phyloP scores from a whole-genome alignment of 352 stramenopile genomes.

The Pythium biforme region DNA sequence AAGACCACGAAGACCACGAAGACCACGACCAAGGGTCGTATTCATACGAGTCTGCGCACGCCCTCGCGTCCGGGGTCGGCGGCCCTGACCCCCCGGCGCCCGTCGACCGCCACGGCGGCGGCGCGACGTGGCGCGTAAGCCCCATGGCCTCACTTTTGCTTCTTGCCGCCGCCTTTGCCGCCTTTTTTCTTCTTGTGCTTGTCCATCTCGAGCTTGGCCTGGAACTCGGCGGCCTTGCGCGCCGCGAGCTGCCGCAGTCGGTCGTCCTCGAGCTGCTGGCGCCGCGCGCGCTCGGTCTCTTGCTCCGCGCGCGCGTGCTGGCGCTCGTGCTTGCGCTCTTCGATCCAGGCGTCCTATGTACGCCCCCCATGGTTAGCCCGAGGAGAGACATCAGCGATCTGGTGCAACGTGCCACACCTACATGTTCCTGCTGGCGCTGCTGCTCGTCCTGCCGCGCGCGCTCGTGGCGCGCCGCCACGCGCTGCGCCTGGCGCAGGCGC shows the following conservation, averaged over 20 bases:
- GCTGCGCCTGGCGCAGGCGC: constrained; percentile 46
- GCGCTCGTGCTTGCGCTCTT: constrained; percentile 64
- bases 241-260: constrained; percentile 59
- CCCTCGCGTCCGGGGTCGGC: too few species aligned
- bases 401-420: too few species aligned
- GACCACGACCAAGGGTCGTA: too few species aligned
- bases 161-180: constrained; percentile 40
- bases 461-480: constrained; percentile 49
- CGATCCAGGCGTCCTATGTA: constrained; percentile 67
- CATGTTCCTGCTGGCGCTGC: constrained; percentile 56
- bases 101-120: too few species aligned
- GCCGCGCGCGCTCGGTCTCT: constrained; percentile 36
- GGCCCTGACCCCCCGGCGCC: too few species aligned
- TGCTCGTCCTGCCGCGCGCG: constrained; percentile 43
- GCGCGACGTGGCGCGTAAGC: neutral
- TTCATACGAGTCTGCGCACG: too few species aligned
- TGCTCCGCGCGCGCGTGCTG: constrained; percentile 33
- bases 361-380: too few species aligned
- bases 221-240: constrained; percentile 70
- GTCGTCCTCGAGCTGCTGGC: constrained; percentile 63
- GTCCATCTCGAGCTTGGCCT: constrained; percentile 68
- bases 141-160: constrained; percentile 37
- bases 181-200: constrained; percentile 87
- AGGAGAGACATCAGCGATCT: too few species aligned
- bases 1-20: too few species aligned